Base-by-base conservation (phyloP, 805 yeast species). In the Ogataea pignaliae region DNA sequence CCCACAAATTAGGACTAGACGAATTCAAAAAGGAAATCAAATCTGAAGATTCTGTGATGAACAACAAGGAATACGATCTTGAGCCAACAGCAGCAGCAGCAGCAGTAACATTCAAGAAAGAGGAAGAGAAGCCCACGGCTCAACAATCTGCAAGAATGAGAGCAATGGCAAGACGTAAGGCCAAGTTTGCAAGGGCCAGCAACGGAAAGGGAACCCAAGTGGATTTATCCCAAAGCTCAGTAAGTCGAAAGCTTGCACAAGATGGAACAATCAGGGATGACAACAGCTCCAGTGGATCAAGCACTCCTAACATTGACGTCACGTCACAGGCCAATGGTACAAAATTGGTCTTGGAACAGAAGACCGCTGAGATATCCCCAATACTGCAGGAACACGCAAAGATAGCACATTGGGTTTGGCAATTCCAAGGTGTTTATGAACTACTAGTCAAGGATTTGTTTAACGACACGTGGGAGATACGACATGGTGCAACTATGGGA, bases 401-500 rank as follows among this genome's bases (percentile, higher is more conserved):
- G 44, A 83, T 81, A 13, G 80, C 85, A 0, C 88, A 87, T 5
- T 71, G 83, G 34, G 84, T 87, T 0, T 93, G 98, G 97, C 95
- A 88, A 42, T 88, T 90, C 54, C 97, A 90, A 70, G 96, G 97
- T 15, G 83, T 91, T 11, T 89, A 84, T 63, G 97, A 88, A 59
- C 68, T 89, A 17, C 65, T 93, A 33, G 67, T 88, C 47, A 79
- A 79, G 34, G 96, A 89, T 54, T 66, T 93, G 46, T 88, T 88
- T 59, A 82, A 83, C 48, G 95, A 88, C 34, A 72, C 74, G 36
- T 93, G 99, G 99, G 98, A 93, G 66, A 74, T 83, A 13, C 78
- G 99, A 54, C 99, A 93, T 65, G 99, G 99, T 31, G 89, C 97
- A 0, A 86, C 95, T 3, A 73, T 93, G 55, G 98, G 98, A 0